Conservation (phyloP, 306 rosid genomes). For the Lathyrus aphaca region DNA sequence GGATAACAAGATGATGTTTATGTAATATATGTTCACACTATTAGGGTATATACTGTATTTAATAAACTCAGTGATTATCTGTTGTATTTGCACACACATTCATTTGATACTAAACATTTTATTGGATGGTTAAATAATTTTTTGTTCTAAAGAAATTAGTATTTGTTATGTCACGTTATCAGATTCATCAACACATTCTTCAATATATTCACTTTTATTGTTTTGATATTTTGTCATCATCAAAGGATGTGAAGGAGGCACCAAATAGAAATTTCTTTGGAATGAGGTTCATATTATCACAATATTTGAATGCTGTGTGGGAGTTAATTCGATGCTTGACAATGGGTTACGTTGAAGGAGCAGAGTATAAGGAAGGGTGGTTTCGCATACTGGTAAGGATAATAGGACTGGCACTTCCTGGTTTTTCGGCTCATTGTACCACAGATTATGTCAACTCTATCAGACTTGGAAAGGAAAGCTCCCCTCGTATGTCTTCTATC, state of each 20-base stretch:
- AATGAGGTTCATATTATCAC: constrained; percentile 44
- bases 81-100: neutral
- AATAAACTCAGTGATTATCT: neutral
- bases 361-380: constrained; percentile 73
- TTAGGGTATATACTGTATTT: no score
- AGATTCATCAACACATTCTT: constrained; percentile 9
- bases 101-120: constrained; percentile 23
- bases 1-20: neutral
- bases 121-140: neutral
- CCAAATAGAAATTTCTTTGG: constrained; percentile 73
- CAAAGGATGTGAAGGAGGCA: constrained; percentile 62
- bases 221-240: constrained; percentile 26
- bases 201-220: constrained; percentile 21
- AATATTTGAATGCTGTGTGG: constrained; percentile 69
- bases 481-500: constrained; percentile 47
- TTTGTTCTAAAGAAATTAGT: neutral
- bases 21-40: neutral
- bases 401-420: constrained; percentile 69
- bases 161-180: neutral
- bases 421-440: constrained; percentile 66
- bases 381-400: constrained; percentile 51
- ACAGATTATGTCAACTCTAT: constrained; percentile 63
- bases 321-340: constrained; percentile 66
- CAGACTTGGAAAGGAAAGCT: constrained; percentile 58
- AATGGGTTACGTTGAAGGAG: constrained; percentile 62